Percentiles rank a stretch among this genome's conserved stretches.
Evolutionary conservation across 768 basidiomycete species (phyloP).

Genomic region (Pholiota microspora): DNA sequence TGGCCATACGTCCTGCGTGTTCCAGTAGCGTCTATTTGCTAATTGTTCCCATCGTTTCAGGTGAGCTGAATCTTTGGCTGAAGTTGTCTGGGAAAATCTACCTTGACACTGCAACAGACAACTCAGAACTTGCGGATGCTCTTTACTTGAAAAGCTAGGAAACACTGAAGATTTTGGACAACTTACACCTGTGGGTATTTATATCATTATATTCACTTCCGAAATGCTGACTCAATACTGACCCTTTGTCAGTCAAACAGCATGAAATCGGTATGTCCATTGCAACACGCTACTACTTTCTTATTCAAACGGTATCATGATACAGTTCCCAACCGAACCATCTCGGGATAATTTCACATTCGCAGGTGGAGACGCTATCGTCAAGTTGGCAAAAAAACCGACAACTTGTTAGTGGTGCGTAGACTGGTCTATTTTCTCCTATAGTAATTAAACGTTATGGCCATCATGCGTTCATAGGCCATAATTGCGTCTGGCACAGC

Average conservation of each 20-base stretch:
- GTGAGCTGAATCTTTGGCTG: conserved; percentile 26
- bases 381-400: conserved; percentile 42
- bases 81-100: conserved; percentile 40
- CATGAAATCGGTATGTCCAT: conserved; percentile 47
- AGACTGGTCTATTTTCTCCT: neutral
- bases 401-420: conserved; percentile 42
- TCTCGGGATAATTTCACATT: conserved; percentile 48
- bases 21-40: conserved; percentile 7
- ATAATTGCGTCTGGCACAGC: conserved; percentile 50
- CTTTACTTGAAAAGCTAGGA: conserved; percentile 36
- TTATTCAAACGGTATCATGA: neutral
- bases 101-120: conserved; percentile 50
- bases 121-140: conserved; percentile 40
- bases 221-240: neutral
- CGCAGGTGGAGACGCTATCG: conserved; percentile 42
- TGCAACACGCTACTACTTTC: neutral
- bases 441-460: too few species aligned
- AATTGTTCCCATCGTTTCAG: conserved; percentile 8
- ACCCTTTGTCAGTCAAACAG: conserved; percentile 33
- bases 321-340: conserved; percentile 59
- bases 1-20: conserved; percentile 5
- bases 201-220: neutral
- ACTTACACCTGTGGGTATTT: conserved; percentile 37
- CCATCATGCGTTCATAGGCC: conserved; percentile 29
- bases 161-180: conserved; percentile 40